These are phyloP conservation scores for Prinsepia uniflora DNA, from an alignment of 306 rosid species.

Conservation along the genomic window DNA sequence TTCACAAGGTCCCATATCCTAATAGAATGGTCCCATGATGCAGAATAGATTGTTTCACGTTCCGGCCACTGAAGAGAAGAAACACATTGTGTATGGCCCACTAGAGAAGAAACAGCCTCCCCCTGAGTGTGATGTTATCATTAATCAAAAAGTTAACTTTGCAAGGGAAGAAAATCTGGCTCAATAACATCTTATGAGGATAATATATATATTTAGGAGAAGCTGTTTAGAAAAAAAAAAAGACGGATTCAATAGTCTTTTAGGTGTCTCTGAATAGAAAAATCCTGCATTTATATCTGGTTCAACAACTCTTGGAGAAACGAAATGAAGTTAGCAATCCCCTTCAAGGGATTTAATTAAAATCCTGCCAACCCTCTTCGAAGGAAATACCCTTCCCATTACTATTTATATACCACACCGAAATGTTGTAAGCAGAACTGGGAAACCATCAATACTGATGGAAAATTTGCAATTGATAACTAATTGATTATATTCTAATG, in stretches of 20 bases:
- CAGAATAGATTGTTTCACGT: conserved; percentile 67
- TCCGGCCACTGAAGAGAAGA: conserved; percentile 82
- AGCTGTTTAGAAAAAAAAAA: not conserved
- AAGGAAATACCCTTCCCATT: not conserved
- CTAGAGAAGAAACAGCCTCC: conserved; percentile 66
- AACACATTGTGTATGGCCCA: conserved; percentile 86
- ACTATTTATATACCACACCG: not conserved
- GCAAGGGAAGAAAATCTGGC: not conserved
- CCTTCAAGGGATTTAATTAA: not conserved
- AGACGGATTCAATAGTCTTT: not conserved
- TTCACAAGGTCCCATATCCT: conserved; percentile 71
- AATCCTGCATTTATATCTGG: not conserved
- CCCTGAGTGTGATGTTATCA: conserved; percentile 41
- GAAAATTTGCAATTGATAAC: not conserved
- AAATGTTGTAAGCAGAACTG: not conserved
- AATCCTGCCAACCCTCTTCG: not conserved
- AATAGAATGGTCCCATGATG: conserved; percentile 90
- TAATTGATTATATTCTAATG: not conserved
- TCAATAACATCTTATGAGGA: not conserved
- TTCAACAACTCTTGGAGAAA: not conserved
- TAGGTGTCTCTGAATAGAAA: not conserved
- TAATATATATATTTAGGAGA: not conserved
- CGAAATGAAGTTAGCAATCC: not conserved
- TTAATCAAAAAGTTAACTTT: not conserved
- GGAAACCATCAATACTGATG: not conserved